Evolutionary conservation across 805 yeast genomes (phyloP).

Genomic region (Ogataea corticis): DNA sequence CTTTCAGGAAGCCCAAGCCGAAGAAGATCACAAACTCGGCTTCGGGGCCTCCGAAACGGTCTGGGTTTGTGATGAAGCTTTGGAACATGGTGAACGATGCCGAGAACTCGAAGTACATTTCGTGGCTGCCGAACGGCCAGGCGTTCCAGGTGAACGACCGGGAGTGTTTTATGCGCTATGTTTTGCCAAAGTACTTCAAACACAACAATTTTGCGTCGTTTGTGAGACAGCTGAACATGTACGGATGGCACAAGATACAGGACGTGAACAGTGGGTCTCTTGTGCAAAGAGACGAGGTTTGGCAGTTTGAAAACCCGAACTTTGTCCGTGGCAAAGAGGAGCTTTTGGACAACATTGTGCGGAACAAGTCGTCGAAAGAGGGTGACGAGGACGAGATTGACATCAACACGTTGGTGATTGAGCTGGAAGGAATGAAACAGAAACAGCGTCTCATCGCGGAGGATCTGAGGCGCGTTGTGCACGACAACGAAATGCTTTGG

Average conservation of each 20-base stretch:
- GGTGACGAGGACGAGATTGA: slow-evolving; percentile 47
- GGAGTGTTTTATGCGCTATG: slow-evolving; percentile 78
- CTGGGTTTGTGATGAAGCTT: slow-evolving; percentile 89
- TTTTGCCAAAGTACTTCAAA: slow-evolving; percentile 90
- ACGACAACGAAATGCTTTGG: slow-evolving; percentile 91
- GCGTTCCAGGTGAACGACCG: slow-evolving; percentile 83
- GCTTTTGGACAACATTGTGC: slow-evolving; percentile 76
- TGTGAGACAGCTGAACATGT: slow-evolving; percentile 96
- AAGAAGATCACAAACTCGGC: slow-evolving; percentile 20
- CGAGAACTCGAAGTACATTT: slow-evolving; percentile 64
- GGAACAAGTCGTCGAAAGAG: slow-evolving; percentile 59
- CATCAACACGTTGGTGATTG: slow-evolving; percentile 57
- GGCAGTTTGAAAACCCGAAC: slow-evolving; percentile 86
- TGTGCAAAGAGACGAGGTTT: slow-evolving; percentile 68
- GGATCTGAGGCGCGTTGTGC: slow-evolving; percentile 77
- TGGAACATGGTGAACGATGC: slow-evolving; percentile 96
- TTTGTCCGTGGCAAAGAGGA: slow-evolving; percentile 81
- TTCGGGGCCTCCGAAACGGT: slow-evolving; percentile 51
- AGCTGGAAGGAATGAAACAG: slow-evolving; percentile 71
- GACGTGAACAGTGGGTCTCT: slow-evolving; percentile 80
- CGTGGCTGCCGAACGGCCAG: slow-evolving; percentile 85
- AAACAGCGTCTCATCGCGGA: slow-evolving; percentile 82
- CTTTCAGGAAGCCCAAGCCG: slow-evolving; percentile 29
- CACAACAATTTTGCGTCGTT: slow-evolving; percentile 94
- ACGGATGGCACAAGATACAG: slow-evolving; percentile 98